Conservation (phyloP, 208 protist genomes). For the Trypanosoma platydactyli region DNA sequence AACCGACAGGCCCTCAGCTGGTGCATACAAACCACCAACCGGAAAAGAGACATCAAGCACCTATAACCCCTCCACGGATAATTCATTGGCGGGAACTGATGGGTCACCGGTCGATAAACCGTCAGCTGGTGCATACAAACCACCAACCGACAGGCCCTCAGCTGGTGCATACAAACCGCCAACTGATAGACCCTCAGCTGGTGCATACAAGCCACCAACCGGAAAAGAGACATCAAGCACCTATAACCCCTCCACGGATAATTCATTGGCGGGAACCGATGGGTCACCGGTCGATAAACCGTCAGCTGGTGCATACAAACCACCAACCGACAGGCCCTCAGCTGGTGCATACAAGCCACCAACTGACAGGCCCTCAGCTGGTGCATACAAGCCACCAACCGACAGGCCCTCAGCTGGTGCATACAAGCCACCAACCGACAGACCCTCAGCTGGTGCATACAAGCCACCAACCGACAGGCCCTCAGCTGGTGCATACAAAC, state of each 20-base stretch:
- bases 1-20: slow-evolving; percentile 38
- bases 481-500: slow-evolving; percentile 26
- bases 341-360: slow-evolving; percentile 39
- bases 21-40: slow-evolving; percentile 50
- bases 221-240: slow-evolving; percentile 6
- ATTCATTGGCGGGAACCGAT: slow-evolving; percentile 27
- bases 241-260: slow-evolving; percentile 24
- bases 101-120: slow-evolving; percentile 22
- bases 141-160: slow-evolving; percentile 22
- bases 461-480: slow-evolving; percentile 38
- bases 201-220: slow-evolving; percentile 29
- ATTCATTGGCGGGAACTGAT: slow-evolving; percentile 23
- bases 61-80: slow-evolving; percentile 32
- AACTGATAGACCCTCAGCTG: slow-evolving; percentile 19
- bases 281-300: slow-evolving; percentile 30
- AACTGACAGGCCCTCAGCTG: slow-evolving; percentile 38
- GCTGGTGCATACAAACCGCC: slow-evolving; percentile 32
- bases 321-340: slow-evolving; percentile 24
- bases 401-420: slow-evolving; percentile 43
- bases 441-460: slow-evolving; percentile 31
- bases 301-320: slow-evolving; percentile 27
- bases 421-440: slow-evolving; percentile 46
- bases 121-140: slow-evolving; percentile 28
- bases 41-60: slow-evolving; percentile 21
- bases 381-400: slow-evolving; percentile 51